phyloP scores from a whole-genome alignment of 768 basidiomycete genomes.

The Sporobolomyces roseus region DNA sequence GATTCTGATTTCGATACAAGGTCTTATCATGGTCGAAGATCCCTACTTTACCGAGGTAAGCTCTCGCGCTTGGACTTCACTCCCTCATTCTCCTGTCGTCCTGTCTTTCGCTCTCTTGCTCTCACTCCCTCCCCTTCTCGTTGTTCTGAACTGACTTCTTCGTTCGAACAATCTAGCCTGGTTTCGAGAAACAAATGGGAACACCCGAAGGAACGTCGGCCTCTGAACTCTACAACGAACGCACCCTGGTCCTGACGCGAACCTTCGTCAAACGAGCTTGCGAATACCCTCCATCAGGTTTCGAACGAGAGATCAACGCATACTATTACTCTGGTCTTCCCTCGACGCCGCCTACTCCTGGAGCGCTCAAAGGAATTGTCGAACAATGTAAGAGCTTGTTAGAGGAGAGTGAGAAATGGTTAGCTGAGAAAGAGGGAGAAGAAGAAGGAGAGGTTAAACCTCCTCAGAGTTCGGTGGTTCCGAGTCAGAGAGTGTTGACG shows the following conservation, averaged over 20 bases:
- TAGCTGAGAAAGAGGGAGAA: conserved; percentile 44
- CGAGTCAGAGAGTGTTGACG: conserved; percentile 58
- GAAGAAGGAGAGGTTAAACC: conserved; percentile 10
- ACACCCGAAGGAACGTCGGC: conserved; percentile 86
- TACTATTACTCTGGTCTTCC: conserved; percentile 58
- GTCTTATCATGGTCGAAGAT: conserved; percentile 84
- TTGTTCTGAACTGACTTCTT: conserved; percentile 56
- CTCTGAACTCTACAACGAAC: conserved; percentile 89
- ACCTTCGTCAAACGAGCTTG: conserved; percentile 86
- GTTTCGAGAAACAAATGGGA: conserved; percentile 84
- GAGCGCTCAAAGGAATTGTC: conserved; percentile 54
- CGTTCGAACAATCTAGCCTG: conserved; percentile 70
- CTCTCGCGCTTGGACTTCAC: too few species aligned
- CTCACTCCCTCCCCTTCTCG: background rate
- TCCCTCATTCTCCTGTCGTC: too few species aligned
- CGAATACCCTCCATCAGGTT: conserved; percentile 66
- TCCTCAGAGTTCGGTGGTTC: conserved; percentile 56
- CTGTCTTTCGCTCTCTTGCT: too few species aligned
- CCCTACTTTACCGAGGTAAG: conserved; percentile 60
- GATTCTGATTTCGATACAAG: conserved; percentile 89
- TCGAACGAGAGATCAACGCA: conserved; percentile 69
- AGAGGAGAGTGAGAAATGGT: conserved; percentile 59
- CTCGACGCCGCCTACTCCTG: background rate
- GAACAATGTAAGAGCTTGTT: conserved; percentile 69
- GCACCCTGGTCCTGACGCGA: conserved; percentile 83